Conservation (phyloP, 2,329 filamentous ascomycete genomes). For the Fusarium irregulare region DNA sequence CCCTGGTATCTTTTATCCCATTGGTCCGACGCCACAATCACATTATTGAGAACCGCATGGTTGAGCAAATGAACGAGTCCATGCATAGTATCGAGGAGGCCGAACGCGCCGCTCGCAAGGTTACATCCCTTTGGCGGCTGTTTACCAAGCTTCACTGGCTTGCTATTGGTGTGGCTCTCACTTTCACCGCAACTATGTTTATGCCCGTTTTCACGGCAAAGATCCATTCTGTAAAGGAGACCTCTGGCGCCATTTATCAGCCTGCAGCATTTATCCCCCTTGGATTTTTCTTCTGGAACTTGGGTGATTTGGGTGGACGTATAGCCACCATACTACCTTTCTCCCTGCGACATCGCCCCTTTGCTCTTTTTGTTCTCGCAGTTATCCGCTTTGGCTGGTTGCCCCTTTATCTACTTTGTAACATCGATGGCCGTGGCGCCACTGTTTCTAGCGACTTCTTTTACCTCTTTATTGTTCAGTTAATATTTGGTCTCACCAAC, state of each 20-base stretch:
- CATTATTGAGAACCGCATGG: slow-evolving; percentile 62
- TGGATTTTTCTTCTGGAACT: slow-evolving; percentile 92
- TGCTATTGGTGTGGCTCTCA: slow-evolving; percentile 79
- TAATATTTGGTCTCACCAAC: slow-evolving; percentile 85
- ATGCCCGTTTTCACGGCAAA: slow-evolving; percentile 91
- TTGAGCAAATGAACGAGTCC: slow-evolving; percentile 61
- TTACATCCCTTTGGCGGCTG: slow-evolving; percentile 69
- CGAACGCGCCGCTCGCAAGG: slow-evolving; percentile 63
- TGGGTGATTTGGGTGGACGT: slow-evolving; percentile 84
- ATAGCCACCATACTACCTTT: slow-evolving; percentile 70
- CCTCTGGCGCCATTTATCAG: slow-evolving; percentile 69
- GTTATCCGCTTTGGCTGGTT: slow-evolving; percentile 76
- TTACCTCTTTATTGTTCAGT: slow-evolving; percentile 85
- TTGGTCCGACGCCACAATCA: slow-evolving; percentile 72
- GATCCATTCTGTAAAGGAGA: slow-evolving; percentile 60
- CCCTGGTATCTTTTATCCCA: slow-evolving; percentile 79
- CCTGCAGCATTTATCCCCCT: slow-evolving; percentile 87
- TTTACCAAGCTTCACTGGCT: slow-evolving; percentile 84
- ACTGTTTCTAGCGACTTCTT: slow-evolving; percentile 84
- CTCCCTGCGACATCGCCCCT: slow-evolving; percentile 71
- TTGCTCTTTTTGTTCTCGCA: slow-evolving; percentile 73
- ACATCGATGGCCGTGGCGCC: slow-evolving; percentile 81
- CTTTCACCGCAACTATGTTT: slow-evolving; percentile 89
- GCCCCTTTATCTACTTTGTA: slow-evolving; percentile 90
- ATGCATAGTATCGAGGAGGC: slow-evolving; percentile 64